phyloP scores from a whole-genome alignment of 202 grass and related monocot species.

The Bolboschoenoplectus hybrid region DNA sequence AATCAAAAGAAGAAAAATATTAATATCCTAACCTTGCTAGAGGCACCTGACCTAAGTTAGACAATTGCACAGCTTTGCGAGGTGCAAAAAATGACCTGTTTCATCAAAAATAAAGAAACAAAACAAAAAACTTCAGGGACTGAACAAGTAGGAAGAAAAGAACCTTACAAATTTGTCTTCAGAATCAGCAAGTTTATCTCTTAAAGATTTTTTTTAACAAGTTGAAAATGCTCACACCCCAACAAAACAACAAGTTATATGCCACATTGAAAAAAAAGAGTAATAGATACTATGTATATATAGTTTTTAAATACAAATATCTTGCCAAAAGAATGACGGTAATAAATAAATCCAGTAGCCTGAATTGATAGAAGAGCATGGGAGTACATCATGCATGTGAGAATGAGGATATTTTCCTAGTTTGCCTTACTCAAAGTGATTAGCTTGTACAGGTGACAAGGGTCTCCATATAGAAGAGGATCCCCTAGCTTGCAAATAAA shows the following conservation, averaged over 20 bases:
- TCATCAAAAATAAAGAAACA: conserved; percentile 27
- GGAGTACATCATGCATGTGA: background rate
- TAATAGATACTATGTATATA: background rate
- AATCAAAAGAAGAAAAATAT: conserved; percentile 23
- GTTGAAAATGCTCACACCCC: background rate
- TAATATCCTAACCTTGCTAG: conserved; percentile 70
- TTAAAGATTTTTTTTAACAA: background rate
- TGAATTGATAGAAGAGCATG: background rate
- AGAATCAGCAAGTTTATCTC: background rate
- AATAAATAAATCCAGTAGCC: conserved; percentile 35
- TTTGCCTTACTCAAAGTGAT: conserved; percentile 75
- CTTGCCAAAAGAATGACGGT: background rate
- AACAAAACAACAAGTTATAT: conserved; percentile 8
- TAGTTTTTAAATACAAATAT: background rate
- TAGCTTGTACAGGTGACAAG: conserved; percentile 52
- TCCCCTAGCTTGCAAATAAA: conserved; percentile 81
- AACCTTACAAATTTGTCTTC: conserved; percentile 21
- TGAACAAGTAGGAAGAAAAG: background rate
- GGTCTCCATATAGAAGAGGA: conserved; percentile 73
- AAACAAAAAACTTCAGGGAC: conserved; percentile 9
- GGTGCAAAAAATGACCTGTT: conserved; percentile 78
- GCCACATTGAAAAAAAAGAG: background rate
- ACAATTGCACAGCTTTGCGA: conserved; percentile 71
- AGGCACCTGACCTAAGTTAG: conserved; percentile 67
- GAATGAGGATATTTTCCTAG: conserved; percentile 22